Evolutionary conservation across 768 basidiomycete genomes (phyloP), one percentile per base, ranked within the genome.

Genomic region (Hortiboletus flavorubellus): DNA sequence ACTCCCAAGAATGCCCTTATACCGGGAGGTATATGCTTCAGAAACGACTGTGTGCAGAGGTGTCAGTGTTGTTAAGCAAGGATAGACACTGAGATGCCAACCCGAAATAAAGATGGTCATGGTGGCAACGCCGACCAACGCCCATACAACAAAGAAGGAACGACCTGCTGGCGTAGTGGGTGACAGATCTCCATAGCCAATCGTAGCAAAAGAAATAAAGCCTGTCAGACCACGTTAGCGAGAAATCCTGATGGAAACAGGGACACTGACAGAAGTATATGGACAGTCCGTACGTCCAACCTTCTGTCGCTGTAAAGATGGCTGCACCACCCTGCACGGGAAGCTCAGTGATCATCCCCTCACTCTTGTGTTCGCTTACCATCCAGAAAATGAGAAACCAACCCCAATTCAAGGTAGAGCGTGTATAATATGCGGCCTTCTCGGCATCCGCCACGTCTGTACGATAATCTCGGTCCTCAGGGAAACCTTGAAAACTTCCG

Each of bases 341-440:
- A 31, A 14, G 39, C 0, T 63, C 38, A 56, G 48, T 18, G n/a
- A 40, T 10, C 16, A 21, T 29, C 26, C 16, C 21, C n/a, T 47
- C 37, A 26, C 2, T 7, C 26, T 55, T 23, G 43, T 30, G 41
- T 15, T 29, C 5, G 67, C 79, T 55, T 55, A 88, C 85, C 62
- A 82, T 74, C 91, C 91, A 93, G 73, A 93, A 93, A n/a, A 79
- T 59, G 21, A 90, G 64, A 71, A 93, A 92, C 31, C 87, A 59
- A 0, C 67, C 46, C 73, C 82, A 81, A 0, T 85, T 83, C 18
- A 89, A 69, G 2, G 63, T 51, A 43, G 87, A 76, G 62, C 90
- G 83, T 8, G 76, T 70, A 39, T 73, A 74, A 58, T 85, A 82
- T 35, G 86, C 84, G 56, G 75, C 78, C 51, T 72, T 75, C 62